Conservation (phyloP, 257 asterid species). For the Petunia axillaris region DNA sequence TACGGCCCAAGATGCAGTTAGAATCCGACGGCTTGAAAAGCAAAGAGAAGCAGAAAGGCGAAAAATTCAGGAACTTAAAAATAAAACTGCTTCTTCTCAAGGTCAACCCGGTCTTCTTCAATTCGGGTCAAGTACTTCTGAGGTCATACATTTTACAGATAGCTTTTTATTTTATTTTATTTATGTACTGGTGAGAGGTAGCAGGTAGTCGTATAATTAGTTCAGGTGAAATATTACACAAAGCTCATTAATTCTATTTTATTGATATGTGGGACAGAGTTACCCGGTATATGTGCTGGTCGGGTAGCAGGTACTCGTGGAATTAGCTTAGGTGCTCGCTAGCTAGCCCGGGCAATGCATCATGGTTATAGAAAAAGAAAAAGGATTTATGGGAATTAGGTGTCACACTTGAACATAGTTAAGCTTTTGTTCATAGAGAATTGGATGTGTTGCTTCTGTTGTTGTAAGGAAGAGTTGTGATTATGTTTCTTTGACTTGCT, state of each 20-base stretch:
- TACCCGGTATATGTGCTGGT: no score
- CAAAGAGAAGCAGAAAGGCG: conserved; percentile 98
- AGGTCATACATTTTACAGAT: conserved; percentile 44
- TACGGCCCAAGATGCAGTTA: conserved; percentile 92
- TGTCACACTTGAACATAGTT: no score
- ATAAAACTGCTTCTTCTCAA: conserved; percentile 75
- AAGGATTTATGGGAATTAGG: no score
- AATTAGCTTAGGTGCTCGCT: no score
- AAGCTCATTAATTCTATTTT: no score
- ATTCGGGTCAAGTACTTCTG: conserved; percentile 96
- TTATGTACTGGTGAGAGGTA: neutral
- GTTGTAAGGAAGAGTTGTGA: neutral
- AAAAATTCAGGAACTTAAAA: conserved; percentile 93
- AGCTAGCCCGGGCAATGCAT: no score
- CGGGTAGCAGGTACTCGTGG: no score
- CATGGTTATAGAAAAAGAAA: no score
- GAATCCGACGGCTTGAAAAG: conserved; percentile 95
- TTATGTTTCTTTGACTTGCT: neutral
- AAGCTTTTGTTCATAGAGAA: neutral
- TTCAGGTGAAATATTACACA: no score
- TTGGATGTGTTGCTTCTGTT: neutral
- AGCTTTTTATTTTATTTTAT: neutral
- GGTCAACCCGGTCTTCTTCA: conserved; percentile 96
- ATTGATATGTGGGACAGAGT: no score
- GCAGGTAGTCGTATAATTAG: no score